Evolutionary conservation across 2,329 filamentous ascomycete species (phyloP), one percentile per base, ranked within the genome.

Genomic region (Fusarium fracticaudum): DNA sequence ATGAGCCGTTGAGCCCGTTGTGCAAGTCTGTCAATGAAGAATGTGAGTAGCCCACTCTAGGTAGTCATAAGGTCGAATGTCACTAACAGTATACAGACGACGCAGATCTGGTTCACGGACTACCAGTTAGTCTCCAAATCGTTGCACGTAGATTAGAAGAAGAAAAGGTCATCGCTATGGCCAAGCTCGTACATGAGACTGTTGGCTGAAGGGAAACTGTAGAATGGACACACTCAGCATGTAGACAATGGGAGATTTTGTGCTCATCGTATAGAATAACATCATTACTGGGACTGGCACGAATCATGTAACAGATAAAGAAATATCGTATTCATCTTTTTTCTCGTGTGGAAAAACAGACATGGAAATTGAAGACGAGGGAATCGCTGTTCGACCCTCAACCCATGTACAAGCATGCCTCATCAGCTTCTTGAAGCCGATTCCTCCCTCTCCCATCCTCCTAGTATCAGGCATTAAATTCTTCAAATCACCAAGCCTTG

Each of bases 51-150:
- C n/a, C 17, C 14, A 12, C 12, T 1, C 24, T 18, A 4, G 14
- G 33, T 35, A 35, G 13, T 3, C 9, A 6, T 15, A 8, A 4
- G 7, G 4, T 1, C 17, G 20, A 9, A 4, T 17, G 4, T 11
- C 13, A 26, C 29, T 70, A 67, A 59, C 54, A 24, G 3, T 14
- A 7, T 45, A 1, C 50, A 86, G 85, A 86, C 51, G 82, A 86
- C 31, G 71, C 81, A 3, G 76, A 81, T 0, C 69, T 76, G 1
- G 81, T 87, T 14, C 81, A 87, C 35, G 84, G 84, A 0, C 80
- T 86, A 67, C 84, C 85, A 0, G 80, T 87, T 33, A 86, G 80
- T 51, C 76, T 86, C 3, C 84, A 86, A 59, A 72, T 87, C 1
- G 83, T 87, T n/a, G 84, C 78, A 1, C 77, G 83, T n/a, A 79